Conservation (phyloP, 768 basidiomycete species). For the Leucogyrophana mollusca region DNA sequence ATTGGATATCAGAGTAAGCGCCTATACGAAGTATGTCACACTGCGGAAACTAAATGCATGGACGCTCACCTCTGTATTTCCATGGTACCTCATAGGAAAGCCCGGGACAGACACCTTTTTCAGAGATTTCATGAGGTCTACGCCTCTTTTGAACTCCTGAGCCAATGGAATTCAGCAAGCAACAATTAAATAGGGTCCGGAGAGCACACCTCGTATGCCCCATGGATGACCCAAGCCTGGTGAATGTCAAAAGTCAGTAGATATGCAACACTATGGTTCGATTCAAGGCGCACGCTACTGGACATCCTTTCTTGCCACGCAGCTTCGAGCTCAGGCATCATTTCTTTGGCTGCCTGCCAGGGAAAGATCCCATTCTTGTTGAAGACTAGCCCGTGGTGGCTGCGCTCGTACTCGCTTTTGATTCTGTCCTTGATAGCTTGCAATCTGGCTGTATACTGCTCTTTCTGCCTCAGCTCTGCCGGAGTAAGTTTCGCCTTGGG, state of each 20-base stretch:
- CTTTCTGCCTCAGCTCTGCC: conserved; percentile 32
- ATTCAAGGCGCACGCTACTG: conserved; percentile 7
- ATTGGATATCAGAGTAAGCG: conserved; percentile 16
- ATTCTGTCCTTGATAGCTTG: conserved; percentile 19
- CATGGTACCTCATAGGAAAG: neutral
- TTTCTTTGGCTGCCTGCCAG: conserved; percentile 7
- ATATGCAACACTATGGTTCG: neutral
- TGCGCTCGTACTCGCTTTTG: neutral
- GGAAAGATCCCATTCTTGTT: neutral
- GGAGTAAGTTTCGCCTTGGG: conserved; percentile 25
- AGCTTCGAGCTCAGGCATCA: conserved; percentile 4
- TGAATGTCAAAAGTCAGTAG: neutral
- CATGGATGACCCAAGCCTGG: conserved; percentile 20
- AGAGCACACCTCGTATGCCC: conserved; percentile 11
- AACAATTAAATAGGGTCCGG: neutral
- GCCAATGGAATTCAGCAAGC: neutral
- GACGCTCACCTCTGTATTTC: neutral
- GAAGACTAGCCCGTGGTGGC: neutral
- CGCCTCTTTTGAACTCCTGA: conserved; percentile 9
- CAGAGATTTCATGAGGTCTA: conserved; percentile 6
- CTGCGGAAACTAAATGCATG: neutral
- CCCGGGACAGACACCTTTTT: neutral
- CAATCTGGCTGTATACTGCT: conserved; percentile 32
- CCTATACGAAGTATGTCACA: conserved; percentile 10
- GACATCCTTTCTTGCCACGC: neutral